These are phyloP conservation scores for Tylopilus sp. DNA, from an alignment of 1,284 basidiomycete genomes.

Conservation along the genomic window DNA sequence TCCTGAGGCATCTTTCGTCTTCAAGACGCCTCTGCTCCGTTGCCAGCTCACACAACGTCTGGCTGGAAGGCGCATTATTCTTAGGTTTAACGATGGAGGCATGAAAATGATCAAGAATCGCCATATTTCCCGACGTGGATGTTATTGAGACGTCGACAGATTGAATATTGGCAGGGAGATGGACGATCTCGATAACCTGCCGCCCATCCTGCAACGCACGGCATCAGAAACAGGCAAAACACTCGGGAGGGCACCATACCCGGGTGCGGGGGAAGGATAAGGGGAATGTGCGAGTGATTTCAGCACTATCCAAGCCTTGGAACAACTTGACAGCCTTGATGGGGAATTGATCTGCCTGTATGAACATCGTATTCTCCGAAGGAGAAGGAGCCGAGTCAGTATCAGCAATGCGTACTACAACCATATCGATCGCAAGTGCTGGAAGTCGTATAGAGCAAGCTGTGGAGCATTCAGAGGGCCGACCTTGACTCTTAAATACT, in stretches of 20 bases:
- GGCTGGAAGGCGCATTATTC: not conserved
- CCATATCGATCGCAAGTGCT: constrained; percentile 4
- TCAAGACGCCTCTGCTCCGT: constrained; percentile 12
- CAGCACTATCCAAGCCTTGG: constrained; percentile 8
- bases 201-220: constrained; percentile 12
- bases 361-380: constrained; percentile 7
- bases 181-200: constrained; percentile 17
- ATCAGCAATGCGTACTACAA: not conserved
- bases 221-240: not conserved
- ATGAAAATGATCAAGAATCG: constrained; percentile 19
- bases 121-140: constrained; percentile 9
- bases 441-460: not conserved
- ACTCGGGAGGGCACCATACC: constrained; percentile 1
- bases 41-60: constrained; percentile 10
- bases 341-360: constrained; percentile 17
- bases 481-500: not conserved
- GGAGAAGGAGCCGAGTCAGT: not conserved
- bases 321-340: constrained; percentile 27
- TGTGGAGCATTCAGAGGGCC: not conserved
- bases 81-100: not conserved
- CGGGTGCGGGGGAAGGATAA: constrained; percentile 12
- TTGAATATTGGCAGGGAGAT: constrained; percentile 12
- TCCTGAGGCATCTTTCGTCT: constrained; percentile 21
- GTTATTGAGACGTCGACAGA: constrained; percentile 15
- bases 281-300: constrained; percentile 23